These are phyloP conservation scores for Wickerhamiella sergipiensis DNA, from an alignment of 805 yeast species.

Conservation along the genomic window DNA sequence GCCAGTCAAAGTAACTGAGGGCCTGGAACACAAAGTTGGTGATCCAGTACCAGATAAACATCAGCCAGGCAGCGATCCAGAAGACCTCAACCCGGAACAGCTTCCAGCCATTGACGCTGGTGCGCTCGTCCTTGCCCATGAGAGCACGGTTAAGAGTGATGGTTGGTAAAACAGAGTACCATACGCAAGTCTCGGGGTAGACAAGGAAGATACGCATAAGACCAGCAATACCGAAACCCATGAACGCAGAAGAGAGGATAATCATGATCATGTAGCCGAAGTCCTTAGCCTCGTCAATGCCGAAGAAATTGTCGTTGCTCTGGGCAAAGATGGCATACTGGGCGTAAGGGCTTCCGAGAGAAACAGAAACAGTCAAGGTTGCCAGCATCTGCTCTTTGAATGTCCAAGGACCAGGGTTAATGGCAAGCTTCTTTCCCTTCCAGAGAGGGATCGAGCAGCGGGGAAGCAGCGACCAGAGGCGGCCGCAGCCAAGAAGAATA, in stretches of 20 bases:
- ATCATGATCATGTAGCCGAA: slow-evolving; percentile 43
- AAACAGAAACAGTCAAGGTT: slow-evolving; percentile 26
- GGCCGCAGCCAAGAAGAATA: slow-evolving; percentile 48
- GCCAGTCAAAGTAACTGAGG: slow-evolving; percentile 49
- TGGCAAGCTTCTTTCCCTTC: slow-evolving; percentile 6
- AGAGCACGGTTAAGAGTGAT: slow-evolving; percentile 38
- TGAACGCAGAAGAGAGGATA: slow-evolving; percentile 41
- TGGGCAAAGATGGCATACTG: slow-evolving; percentile 25
- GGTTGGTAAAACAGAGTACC: slow-evolving; percentile 41
- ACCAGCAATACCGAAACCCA: slow-evolving; percentile 60
- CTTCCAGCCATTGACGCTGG: slow-evolving; percentile 44
- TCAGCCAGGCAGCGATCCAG: slow-evolving; percentile 27
- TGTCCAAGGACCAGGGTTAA: slow-evolving; percentile 37
- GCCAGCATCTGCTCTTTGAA: slow-evolving; percentile 28
- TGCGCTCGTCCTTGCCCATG: slow-evolving; percentile 27
- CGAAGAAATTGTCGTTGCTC: slow-evolving; percentile 18
- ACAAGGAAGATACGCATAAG: slow-evolving; percentile 43
- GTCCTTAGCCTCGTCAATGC: slow-evolving; percentile 15
- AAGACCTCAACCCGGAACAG: slow-evolving; percentile 40
- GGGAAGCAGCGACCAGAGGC: slow-evolving; percentile 25
- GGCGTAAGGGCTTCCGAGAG: slow-evolving; percentile 19
- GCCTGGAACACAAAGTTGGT: slow-evolving; percentile 54
- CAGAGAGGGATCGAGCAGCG: slow-evolving; percentile 6
- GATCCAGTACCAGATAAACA: slow-evolving; percentile 49
- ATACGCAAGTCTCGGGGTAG: slow-evolving; percentile 37